phyloP scores from a whole-genome alignment of 176 grass and related monocot species.

The Typha latifolia region DNA sequence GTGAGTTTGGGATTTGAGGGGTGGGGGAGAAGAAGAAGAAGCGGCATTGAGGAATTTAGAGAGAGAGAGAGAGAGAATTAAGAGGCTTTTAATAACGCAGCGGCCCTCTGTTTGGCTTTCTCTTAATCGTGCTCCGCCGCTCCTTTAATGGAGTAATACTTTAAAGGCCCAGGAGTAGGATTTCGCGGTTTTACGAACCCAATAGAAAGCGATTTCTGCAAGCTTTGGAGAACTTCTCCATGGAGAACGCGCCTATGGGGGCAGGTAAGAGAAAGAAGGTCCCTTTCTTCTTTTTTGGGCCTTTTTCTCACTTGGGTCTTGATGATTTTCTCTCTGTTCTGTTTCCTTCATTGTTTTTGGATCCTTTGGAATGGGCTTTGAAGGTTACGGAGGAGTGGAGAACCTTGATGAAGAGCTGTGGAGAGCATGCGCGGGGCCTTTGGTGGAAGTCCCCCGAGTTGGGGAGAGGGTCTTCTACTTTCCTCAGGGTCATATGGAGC shows the following conservation, averaged over 20 bases:
- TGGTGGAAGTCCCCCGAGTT: constrained; percentile 65
- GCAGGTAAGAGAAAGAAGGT: constrained; percentile 25
- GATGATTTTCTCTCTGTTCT: not conserved
- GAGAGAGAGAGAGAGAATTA: not conserved
- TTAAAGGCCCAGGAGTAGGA: not conserved
- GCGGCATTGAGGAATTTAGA: not conserved
- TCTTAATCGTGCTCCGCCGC: not conserved
- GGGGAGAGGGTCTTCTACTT: constrained; percentile 88
- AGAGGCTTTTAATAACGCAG: not conserved
- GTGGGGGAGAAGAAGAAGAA: not conserved
- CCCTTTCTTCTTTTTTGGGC: not conserved
- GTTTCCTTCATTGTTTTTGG: not conserved
- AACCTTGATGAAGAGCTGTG: constrained; percentile 68
- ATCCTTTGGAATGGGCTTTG: not conserved
- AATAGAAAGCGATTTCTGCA: not conserved
- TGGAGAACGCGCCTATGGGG: constrained; percentile 17
- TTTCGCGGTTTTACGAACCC: not conserved
- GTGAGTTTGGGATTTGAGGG: not conserved
- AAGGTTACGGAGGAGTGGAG: constrained; percentile 17
- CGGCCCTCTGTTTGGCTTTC: not conserved
- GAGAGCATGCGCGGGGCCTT: constrained; percentile 83
- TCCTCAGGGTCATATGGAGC: constrained; percentile 95
- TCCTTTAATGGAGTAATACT: not conserved
- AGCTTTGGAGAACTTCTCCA: not conserved
- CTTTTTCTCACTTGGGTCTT: not conserved